A percentile compares a stretch with the other conserved stretches of the same genome.
phyloP scores from a whole-genome alignment of 73 alveolate species.

The Uronychia setigera region DNA sequence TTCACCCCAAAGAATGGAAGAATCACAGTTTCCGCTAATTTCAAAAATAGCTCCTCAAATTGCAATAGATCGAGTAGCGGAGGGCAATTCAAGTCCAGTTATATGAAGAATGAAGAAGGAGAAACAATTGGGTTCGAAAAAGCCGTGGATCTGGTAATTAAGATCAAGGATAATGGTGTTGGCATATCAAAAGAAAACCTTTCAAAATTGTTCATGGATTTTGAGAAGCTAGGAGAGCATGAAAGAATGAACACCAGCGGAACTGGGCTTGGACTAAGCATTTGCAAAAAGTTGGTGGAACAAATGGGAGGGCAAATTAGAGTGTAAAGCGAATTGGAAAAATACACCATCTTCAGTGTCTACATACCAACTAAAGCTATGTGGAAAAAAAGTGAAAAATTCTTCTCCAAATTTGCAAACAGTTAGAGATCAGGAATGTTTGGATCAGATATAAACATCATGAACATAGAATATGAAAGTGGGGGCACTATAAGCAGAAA shows the following conservation, averaged over 20 bases:
- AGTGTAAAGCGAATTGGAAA: constrained; percentile 38
- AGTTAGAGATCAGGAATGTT: too few relatives aligned
- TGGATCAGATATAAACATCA: too few relatives aligned
- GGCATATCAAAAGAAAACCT: constrained; percentile 46
- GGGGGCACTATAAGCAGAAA: too few relatives aligned
- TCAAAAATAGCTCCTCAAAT: not conserved
- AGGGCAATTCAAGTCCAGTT: not conserved
- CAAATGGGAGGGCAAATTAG: constrained; percentile 49
- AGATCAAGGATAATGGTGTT: constrained; percentile 53
- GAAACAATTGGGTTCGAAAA: not conserved
- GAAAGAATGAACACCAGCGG: constrained; percentile 44
- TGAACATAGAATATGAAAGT: too few relatives aligned
- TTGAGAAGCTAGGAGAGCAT: constrained; percentile 29
- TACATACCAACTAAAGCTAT: not conserved
- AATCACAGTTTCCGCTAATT: not conserved
- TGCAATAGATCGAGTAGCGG: not conserved
- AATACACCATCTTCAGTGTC: constrained; percentile 9
- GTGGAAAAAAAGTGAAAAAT: not conserved
- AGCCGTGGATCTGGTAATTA: not conserved
- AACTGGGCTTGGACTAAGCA: constrained; percentile 56
- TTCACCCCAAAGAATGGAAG: constrained; percentile 34
- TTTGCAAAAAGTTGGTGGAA: constrained; percentile 39
- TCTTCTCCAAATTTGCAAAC: not conserved
- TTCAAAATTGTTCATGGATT: constrained; percentile 31
- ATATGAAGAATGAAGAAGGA: not conserved